phyloP scores from a whole-genome alignment of 2,329 filamentous ascomycete genomes.

The Aspergillus floridensis region DNA sequence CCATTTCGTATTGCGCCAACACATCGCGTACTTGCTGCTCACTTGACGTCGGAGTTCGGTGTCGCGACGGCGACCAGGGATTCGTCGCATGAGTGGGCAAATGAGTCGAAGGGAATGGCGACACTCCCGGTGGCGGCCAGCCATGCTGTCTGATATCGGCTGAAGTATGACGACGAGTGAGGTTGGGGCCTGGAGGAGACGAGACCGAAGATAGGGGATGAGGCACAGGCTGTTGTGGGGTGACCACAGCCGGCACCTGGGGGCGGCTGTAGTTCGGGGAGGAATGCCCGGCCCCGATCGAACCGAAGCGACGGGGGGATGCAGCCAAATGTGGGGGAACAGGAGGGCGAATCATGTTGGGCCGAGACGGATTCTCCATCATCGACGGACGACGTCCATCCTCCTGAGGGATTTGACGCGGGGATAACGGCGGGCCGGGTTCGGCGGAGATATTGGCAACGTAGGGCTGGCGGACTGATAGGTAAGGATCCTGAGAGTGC shows the following conservation, averaged over 20 bases:
- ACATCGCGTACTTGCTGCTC: slow-evolving; percentile 64
- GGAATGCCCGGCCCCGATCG: slow-evolving; percentile 68
- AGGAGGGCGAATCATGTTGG: slow-evolving; percentile 70
- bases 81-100: slow-evolving; percentile 60
- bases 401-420: slow-evolving; percentile 80
- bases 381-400: slow-evolving; percentile 73
- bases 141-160: slow-evolving; percentile 91
- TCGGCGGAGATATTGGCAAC: slow-evolving; percentile 63
- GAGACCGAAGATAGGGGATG: slow-evolving; percentile 58
- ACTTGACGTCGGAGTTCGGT: slow-evolving; percentile 49
- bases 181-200: slow-evolving; percentile 61
- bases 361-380: slow-evolving; percentile 55
- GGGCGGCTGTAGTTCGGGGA: slow-evolving; percentile 72
- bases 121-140: slow-evolving; percentile 61
- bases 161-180: slow-evolving; percentile 84
- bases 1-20: slow-evolving; percentile 65
- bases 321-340: slow-evolving; percentile 78
- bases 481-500: slow-evolving; percentile 63
- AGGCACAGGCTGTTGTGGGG: slow-evolving; percentile 67
- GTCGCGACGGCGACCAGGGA: slow-evolving; percentile 68
- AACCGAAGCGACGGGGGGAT: slow-evolving; percentile 79
- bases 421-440: slow-evolving; percentile 73
- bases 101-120: slow-evolving; percentile 65
- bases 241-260: slow-evolving; percentile 62
- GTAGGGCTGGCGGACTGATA: slow-evolving; percentile 64